Evolutionary conservation across 306 rosid genomes (phyloP).

Genomic region (Rubus parviflorus): DNA sequence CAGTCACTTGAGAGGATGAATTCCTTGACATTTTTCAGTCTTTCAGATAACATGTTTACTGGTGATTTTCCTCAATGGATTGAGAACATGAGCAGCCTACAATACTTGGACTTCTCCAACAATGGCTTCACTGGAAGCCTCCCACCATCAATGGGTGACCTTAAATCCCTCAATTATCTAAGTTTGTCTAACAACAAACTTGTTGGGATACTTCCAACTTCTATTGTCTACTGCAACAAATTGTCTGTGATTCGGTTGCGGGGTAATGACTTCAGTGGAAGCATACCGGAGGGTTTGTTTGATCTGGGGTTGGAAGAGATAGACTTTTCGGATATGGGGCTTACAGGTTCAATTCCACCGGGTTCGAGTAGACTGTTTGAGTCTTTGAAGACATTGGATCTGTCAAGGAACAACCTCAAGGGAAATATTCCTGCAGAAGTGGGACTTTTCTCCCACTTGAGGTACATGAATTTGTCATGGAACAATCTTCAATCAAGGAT

Average conservation of each 20-base stretch:
- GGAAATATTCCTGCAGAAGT: slow-evolving; percentile 72
- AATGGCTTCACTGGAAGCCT: slow-evolving; percentile 60
- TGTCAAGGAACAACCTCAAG: slow-evolving; percentile 60
- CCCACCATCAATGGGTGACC: slow-evolving; percentile 51
- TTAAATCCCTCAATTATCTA: slow-evolving; percentile 48
- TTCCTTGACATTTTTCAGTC: slow-evolving; percentile 44
- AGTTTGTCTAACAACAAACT: slow-evolving; percentile 62
- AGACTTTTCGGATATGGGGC: slow-evolving; percentile 58
- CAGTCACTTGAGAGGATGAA: slow-evolving; percentile 44
- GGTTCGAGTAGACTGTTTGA: slow-evolving; percentile 63
- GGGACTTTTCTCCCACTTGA: slow-evolving; percentile 56
- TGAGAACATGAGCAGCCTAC: slow-evolving; percentile 56
- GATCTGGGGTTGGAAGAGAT: slow-evolving; percentile 70
- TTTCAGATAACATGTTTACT: slow-evolving; percentile 47
- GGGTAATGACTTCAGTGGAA: slow-evolving; percentile 63
- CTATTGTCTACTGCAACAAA: slow-evolving; percentile 49
- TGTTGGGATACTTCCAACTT: slow-evolving; percentile 57
- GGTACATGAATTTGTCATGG: slow-evolving; percentile 82
- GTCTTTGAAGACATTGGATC: slow-evolving; percentile 53
- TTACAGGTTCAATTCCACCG: slow-evolving; percentile 60
- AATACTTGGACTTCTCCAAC: slow-evolving; percentile 58
- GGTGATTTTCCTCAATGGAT: slow-evolving; percentile 70
- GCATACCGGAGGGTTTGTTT: slow-evolving; percentile 73
- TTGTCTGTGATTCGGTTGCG: slow-evolving; percentile 46
- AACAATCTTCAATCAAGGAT: slow-evolving; percentile 68